Percentiles rank a stretch among this genome's conserved stretches.
Conservation (phyloP, 2,329 filamentous ascomycete genomes). For the Claviceps sp. region DNA sequence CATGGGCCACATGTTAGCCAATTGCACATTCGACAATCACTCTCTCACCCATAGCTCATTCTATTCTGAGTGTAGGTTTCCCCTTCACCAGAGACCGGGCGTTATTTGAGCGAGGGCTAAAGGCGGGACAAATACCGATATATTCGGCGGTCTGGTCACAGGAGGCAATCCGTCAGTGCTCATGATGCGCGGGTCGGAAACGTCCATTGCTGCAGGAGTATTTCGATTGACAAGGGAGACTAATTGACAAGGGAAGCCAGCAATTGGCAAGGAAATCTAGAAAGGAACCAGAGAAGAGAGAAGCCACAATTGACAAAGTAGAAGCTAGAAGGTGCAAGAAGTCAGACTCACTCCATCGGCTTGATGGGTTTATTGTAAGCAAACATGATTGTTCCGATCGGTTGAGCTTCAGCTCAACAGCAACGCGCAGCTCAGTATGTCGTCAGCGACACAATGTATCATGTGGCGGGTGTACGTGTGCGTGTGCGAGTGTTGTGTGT, state of each 20-base stretch:
- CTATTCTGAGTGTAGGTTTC: not conserved
- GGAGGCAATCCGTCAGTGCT: constrained; percentile 10
- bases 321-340: not conserved
- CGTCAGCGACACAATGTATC: not conserved
- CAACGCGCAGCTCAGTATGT: not conserved
- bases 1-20: not conserved
- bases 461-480: not conserved
- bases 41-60: not conserved
- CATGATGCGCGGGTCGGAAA: constrained; percentile 7
- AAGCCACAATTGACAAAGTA: not conserved
- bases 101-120: not conserved
- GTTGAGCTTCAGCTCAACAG: constrained; percentile 3
- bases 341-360: constrained; percentile 23
- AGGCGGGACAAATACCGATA: constrained; percentile 14
- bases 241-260: not conserved
- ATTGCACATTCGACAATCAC: not conserved
- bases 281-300: not conserved
- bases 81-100: not conserved
- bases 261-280: not conserved
- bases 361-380: constrained; percentile 24
- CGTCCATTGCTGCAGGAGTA: constrained; percentile 2
- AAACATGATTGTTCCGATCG: constrained; percentile 16
- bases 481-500: not conserved
- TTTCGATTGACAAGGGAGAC: not conserved
- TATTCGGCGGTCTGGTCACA: constrained; percentile 21